phyloP scores from a whole-genome alignment of 352 stramenopile genomes.

The Blastocystis hominis region DNA sequence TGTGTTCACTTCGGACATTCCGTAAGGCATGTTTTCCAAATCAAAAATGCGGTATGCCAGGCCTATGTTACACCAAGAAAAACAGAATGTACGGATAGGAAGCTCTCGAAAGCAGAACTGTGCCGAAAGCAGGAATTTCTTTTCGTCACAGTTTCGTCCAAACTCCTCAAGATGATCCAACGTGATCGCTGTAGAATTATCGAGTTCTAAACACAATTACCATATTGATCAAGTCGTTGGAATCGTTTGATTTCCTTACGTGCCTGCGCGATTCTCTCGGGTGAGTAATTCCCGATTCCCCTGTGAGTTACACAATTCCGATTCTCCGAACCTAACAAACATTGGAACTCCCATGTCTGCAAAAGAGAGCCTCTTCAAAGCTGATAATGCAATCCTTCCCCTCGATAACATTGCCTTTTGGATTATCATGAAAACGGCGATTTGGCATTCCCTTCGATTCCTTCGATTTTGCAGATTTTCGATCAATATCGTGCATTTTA shows the following conservation, averaged over 20 bases:
- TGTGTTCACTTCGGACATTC: conserved; percentile 66
- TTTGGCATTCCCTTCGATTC: not conserved
- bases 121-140: conserved; percentile 79
- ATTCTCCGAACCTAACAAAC: not conserved
- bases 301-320: not conserved
- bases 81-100: conserved; percentile 75
- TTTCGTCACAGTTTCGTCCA: conserved; percentile 69
- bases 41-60: conserved; percentile 85
- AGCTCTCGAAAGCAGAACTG: conserved; percentile 93
- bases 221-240: conserved; percentile 53
- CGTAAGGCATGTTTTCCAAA: conserved; percentile 83
- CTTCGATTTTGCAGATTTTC: too few species aligned
- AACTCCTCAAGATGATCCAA: conserved; percentile 78
- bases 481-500: too few species aligned
- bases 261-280: conserved; percentile 6
- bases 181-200: conserved; percentile 63
- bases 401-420: not conserved
- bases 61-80: not conserved
- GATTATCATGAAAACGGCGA: not conserved
- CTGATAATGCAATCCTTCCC: not conserved
- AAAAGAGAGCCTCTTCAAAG: not conserved
- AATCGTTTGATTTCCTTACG: conserved; percentile 29
- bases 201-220: not conserved
- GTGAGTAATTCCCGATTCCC: conserved; percentile 29
- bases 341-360: not conserved